A percentile compares a stretch with the other conserved stretches of the same genome.
These are phyloP conservation scores for Melastoma candidum DNA, from an alignment of 441 rosid species.

Conservation along the genomic window DNA sequence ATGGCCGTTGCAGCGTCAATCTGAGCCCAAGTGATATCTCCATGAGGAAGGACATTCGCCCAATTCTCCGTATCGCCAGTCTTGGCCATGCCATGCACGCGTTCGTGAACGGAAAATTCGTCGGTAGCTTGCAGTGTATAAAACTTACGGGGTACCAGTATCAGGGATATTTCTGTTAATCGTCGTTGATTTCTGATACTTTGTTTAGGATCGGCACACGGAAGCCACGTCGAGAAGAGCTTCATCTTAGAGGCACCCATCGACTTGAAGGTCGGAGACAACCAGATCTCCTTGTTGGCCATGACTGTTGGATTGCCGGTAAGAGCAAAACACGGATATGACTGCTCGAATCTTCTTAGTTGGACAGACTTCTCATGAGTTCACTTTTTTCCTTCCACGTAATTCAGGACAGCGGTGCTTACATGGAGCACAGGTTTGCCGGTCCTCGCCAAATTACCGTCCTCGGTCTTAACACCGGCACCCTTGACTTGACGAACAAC, in stretches of 20 bases:
- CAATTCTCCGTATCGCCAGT: conserved; percentile 61
- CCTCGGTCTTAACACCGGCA: conserved; percentile 66
- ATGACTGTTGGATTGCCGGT: conserved; percentile 46
- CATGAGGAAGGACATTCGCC: conserved; percentile 26
- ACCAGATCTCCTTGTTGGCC: conserved; percentile 32
- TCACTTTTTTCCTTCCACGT: conserved; percentile 2
- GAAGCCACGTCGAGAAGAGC: conserved; percentile 62
- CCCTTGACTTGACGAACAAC: conserved; percentile 41
- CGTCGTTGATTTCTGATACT: not conserved
- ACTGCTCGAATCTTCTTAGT: not conserved
- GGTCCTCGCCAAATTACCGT: conserved; percentile 51
- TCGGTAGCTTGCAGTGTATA: conserved; percentile 32
- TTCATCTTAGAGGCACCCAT: conserved; percentile 36
- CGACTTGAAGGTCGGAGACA: conserved; percentile 31
- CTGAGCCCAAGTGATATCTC: conserved; percentile 38
- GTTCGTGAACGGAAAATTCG: conserved; percentile 60
- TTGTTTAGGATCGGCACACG: conserved; percentile 41
- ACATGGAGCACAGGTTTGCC: conserved; percentile 60
- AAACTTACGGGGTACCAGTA: no score
- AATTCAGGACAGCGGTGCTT: conserved; percentile 63
- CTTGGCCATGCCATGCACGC: conserved; percentile 72
- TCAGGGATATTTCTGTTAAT: no score
- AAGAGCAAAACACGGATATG: conserved; percentile 9
- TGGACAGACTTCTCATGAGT: not conserved
- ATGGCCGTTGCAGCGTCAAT: conserved; percentile 31